These are phyloP conservation scores for Melastoma candidum DNA, from an alignment of 441 rosid species.

Conservation along the genomic window DNA sequence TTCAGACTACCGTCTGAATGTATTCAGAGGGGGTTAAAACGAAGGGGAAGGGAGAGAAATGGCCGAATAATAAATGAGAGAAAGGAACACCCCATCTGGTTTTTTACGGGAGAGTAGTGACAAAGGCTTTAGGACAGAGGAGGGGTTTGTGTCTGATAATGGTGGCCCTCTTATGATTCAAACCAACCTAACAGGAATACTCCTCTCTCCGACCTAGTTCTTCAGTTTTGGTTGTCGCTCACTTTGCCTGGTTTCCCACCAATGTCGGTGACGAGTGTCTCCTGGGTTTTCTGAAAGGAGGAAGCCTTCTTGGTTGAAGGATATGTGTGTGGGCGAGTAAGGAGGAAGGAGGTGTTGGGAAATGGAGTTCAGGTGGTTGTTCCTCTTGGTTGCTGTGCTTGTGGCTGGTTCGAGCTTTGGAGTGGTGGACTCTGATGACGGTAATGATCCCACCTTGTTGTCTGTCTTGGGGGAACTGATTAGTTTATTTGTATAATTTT, in stretches of 20 bases:
- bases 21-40: background rate
- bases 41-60: too few relatives aligned
- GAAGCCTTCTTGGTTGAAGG: background rate
- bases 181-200: too few relatives aligned
- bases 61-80: too few relatives aligned
- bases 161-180: too few relatives aligned
- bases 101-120: too few relatives aligned
- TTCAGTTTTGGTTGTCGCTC: too few relatives aligned
- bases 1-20: background rate
- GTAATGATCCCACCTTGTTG: constrained; percentile 26
- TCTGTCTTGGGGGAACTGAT: constrained; percentile 1
- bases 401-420: constrained; percentile 35
- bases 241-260: too few relatives aligned
- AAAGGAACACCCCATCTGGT: too few relatives aligned
- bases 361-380: constrained; percentile 20
- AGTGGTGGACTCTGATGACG: constrained; percentile 46
- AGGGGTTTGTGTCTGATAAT: too few relatives aligned
- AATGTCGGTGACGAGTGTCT: background rate
- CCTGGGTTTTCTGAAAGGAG: constrained; percentile 13
- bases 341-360: constrained; percentile 26
- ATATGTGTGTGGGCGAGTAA: background rate
- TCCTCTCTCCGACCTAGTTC: too few relatives aligned
- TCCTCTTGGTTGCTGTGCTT: constrained; percentile 34
- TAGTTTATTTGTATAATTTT: too few relatives aligned
- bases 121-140: too few relatives aligned